These are phyloP conservation scores for Alternaria brassicae DNA, from an alignment of 2,329 filamentous ascomycete genomes.

Conservation along the genomic window DNA sequence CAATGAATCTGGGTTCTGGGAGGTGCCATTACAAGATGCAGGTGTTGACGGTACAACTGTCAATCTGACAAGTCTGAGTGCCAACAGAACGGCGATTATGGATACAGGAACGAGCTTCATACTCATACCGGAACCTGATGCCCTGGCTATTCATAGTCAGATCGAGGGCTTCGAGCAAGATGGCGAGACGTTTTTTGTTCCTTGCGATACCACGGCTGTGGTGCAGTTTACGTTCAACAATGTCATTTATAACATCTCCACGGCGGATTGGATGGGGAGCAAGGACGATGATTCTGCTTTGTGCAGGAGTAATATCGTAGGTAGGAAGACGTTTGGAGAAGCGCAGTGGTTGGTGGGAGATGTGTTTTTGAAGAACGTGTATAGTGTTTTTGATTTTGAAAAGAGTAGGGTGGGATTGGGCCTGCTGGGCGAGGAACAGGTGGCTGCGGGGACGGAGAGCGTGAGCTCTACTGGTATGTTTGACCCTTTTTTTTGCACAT, in stretches of 20 bases:
- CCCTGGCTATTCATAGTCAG: conserved; percentile 69
- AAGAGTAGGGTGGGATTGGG: conserved; percentile 65
- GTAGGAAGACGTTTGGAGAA: conserved; percentile 68
- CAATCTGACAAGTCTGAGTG: conserved; percentile 46
- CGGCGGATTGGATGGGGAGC: conserved; percentile 73
- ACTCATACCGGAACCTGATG: conserved; percentile 72
- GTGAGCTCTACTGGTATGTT: conserved; percentile 7
- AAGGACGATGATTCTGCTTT: conserved; percentile 37
- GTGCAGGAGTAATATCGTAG: conserved; percentile 76
- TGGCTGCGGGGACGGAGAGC: neutral
- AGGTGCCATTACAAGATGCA: conserved; percentile 72
- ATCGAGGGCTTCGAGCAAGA: conserved; percentile 68
- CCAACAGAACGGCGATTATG: conserved; percentile 69
- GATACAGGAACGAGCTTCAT: conserved; percentile 86
- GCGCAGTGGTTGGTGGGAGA: conserved; percentile 82
- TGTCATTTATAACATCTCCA: conserved; percentile 69
- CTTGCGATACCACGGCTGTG: conserved; percentile 69
- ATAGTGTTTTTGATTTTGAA: conserved; percentile 82
- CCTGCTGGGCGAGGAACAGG: conserved; percentile 26
- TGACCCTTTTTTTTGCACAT: neutral
- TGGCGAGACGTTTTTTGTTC: conserved; percentile 71
- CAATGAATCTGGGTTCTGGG: conserved; percentile 69
- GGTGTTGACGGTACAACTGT: conserved; percentile 65
- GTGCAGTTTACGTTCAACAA: conserved; percentile 74
- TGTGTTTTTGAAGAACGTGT: conserved; percentile 88